phyloP scores from a whole-genome alignment of 2,329 filamentous ascomycete species.

The Aschersonia sp. region DNA sequence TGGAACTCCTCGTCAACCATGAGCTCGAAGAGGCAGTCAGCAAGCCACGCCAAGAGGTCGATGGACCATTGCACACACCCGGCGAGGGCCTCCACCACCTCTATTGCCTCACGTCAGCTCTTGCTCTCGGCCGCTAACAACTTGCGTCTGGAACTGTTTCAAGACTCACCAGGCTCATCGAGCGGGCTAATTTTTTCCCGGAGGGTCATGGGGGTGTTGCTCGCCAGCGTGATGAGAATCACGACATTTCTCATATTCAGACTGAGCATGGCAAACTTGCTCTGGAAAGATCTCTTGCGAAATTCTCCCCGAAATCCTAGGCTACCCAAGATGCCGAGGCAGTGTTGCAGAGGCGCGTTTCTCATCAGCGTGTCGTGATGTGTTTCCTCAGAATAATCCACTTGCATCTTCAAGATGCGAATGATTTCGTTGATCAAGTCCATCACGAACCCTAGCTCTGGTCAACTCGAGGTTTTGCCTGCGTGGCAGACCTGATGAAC shows the following conservation, averaged over 20 bases:
- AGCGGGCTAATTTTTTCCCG: conserved; percentile 43
- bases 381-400: conserved; percentile 70
- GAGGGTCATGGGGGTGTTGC: conserved; percentile 36
- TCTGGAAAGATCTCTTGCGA: conserved; percentile 45
- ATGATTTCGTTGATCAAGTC: conserved; percentile 54
- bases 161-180: conserved; percentile 37
- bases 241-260: conserved; percentile 62
- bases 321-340: conserved; percentile 64
- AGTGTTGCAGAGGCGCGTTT: conserved; percentile 59
- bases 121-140: conserved; percentile 4
- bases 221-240: conserved; percentile 49
- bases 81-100: conserved; percentile 56
- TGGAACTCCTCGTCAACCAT: conserved; percentile 36
- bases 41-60: conserved; percentile 50
- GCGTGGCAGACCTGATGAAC: background rate
- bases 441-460: conserved; percentile 36
- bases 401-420: conserved; percentile 52
- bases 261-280: conserved; percentile 61
- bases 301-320: conserved; percentile 57
- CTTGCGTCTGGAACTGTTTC: background rate
- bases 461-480: background rate
- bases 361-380: conserved; percentile 58
- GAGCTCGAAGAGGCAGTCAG: conserved; percentile 42
- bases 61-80: conserved; percentile 69
- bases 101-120: conserved; percentile 19